Conservation (phyloP, 108 stramenopile species). For the Schizochytrium sp. region DNA sequence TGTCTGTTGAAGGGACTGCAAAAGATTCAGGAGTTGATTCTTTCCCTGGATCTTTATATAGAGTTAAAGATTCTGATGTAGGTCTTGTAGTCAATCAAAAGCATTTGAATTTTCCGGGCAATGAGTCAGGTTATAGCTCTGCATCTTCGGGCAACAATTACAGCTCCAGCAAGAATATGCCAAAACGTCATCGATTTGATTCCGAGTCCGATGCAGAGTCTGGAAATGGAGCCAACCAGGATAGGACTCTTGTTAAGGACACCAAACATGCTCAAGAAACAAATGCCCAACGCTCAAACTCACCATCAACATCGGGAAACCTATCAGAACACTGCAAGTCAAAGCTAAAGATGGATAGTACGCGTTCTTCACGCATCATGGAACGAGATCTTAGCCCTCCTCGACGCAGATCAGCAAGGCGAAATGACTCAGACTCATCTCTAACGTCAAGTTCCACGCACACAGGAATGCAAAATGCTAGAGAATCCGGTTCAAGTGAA, state of each 20-base stretch:
- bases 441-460: background rate
- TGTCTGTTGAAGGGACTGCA: background rate
- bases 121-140: too few species aligned
- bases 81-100: too few species aligned
- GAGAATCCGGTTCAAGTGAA: too few species aligned
- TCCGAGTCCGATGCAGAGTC: conserved; percentile 3
- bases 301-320: background rate
- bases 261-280: background rate
- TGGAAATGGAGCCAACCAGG: background rate
- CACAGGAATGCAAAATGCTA: too few species aligned
- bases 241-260: background rate
- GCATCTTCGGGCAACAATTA: background rate
- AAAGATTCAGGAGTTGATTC: background rate
- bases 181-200: conserved; percentile 6
- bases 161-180: background rate
- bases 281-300: background rate
- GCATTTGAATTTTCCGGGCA: too few species aligned
- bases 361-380: background rate
- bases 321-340: background rate
- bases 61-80: background rate
- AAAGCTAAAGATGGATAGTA: background rate
- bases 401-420: background rate
- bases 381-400: background rate
- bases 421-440: background rate
- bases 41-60: background rate